Percentiles rank a stretch among this genome's conserved stretches.
phyloP scores from a whole-genome alignment of 106 monocot species.

The Ottelia alismoides region DNA sequence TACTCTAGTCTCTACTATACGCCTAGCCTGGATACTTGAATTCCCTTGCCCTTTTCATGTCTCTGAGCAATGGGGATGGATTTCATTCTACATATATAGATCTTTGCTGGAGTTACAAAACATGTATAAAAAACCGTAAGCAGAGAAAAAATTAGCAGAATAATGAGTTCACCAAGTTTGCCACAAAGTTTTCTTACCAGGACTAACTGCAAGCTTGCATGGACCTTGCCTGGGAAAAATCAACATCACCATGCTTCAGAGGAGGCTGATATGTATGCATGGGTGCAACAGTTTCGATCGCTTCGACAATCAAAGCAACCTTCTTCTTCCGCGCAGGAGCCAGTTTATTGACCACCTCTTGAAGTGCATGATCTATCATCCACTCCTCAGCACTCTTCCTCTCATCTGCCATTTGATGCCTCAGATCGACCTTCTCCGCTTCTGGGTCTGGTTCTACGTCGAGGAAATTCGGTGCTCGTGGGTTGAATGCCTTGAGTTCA shows the following conservation, averaged over 20 bases:
- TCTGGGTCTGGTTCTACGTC: constrained; percentile 46
- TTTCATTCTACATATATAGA: no score
- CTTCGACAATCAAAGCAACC: constrained; percentile 59
- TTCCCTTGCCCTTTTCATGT: no score
- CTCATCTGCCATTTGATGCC: constrained; percentile 50
- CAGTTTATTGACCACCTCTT: constrained; percentile 30
- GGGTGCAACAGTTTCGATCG: constrained; percentile 54
- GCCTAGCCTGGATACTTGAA: no score
- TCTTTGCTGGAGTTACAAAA: no score
- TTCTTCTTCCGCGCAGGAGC: constrained; percentile 39
- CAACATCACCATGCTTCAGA: constrained; percentile 1
- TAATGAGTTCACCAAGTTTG: no score
- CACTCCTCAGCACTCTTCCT: constrained; percentile 67
- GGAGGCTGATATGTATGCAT: constrained; percentile 1
- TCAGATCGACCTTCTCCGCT: constrained; percentile 62
- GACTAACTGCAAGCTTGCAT: constrained; percentile 51
- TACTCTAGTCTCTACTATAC: no score
- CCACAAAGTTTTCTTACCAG: no score
- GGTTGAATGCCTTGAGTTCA: constrained; percentile 42
- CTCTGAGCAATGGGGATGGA: no score
- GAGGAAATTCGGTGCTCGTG: constrained; percentile 42
- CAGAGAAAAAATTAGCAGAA: no score
- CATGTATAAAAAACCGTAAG: no score
- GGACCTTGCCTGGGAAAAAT: constrained; percentile 17
- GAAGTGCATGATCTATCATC: constrained; percentile 77